These are phyloP conservation scores for Sporisorium scitamineum DNA, from an alignment of 1,284 basidiomycete species.

Conservation along the genomic window DNA sequence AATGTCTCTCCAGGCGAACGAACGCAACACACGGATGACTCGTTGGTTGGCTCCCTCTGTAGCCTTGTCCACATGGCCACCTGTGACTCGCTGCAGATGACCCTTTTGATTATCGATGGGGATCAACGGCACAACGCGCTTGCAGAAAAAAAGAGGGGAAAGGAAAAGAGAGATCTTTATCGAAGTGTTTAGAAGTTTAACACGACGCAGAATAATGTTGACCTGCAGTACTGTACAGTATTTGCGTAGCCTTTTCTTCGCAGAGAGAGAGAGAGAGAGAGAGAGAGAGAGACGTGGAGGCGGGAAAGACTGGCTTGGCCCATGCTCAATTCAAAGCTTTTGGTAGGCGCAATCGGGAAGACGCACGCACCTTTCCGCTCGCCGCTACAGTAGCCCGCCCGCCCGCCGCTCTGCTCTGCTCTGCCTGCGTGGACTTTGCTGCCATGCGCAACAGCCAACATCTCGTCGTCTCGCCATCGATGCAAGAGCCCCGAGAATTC, in stretches of 20 bases:
- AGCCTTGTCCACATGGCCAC: background rate
- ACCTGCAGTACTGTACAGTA: too few species aligned
- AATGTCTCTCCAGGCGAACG: background rate
- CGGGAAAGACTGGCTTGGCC: slow-evolving; percentile 11
- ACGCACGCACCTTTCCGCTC: slow-evolving; percentile 22
- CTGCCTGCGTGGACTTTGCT: background rate
- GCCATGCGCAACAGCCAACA: slow-evolving; percentile 4
- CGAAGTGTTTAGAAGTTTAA: slow-evolving; percentile 19
- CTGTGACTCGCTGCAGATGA: slow-evolving; percentile 20
- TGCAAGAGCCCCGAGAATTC: slow-evolving; percentile 1
- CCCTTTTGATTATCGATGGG: slow-evolving; percentile 31
- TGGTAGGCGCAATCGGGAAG: background rate
- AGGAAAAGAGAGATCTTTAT: slow-evolving; percentile 19
- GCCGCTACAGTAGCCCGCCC: too few species aligned
- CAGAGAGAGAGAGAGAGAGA: background rate
- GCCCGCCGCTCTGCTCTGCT: too few species aligned
- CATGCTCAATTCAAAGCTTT: slow-evolving; percentile 7
- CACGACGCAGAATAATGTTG: slow-evolving; percentile 16
- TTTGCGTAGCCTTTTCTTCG: slow-evolving; percentile 6
- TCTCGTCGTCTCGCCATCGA: slow-evolving; percentile 16
- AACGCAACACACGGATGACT: slow-evolving; percentile 11
- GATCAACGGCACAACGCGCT: slow-evolving; percentile 8
- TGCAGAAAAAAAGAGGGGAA: background rate
- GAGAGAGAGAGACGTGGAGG: background rate
- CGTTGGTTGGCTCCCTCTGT: background rate